These are phyloP conservation scores for Ogataea neopini DNA, from an alignment of 805 yeast species.

Conservation along the genomic window DNA sequence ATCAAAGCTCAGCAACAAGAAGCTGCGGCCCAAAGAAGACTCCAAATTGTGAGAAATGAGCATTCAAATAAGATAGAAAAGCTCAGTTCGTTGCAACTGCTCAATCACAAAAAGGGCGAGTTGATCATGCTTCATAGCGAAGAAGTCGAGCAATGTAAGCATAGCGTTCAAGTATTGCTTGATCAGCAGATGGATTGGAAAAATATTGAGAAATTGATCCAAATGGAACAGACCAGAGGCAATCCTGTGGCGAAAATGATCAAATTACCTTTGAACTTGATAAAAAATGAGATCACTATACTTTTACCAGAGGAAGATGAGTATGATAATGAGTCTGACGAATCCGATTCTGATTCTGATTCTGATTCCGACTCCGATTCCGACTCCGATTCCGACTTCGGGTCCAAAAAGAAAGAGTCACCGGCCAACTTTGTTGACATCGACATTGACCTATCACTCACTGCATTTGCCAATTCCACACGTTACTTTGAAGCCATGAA, in stretches of 20 bases:
- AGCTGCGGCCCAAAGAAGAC: constrained; percentile 68
- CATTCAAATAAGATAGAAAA: constrained; percentile 69
- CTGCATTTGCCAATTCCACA: constrained; percentile 89
- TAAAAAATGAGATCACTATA: constrained; percentile 64
- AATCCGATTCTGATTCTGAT: constrained; percentile 35
- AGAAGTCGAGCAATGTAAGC: constrained; percentile 68
- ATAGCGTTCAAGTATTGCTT: constrained; percentile 62
- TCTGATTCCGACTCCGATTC: constrained; percentile 37
- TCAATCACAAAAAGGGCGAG: constrained; percentile 69
- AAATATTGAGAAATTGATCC: constrained; percentile 74
- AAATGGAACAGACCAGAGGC: constrained; percentile 65
- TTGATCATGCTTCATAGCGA: constrained; percentile 69
- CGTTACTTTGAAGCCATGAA: constrained; percentile 77
- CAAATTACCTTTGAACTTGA: constrained; percentile 66
- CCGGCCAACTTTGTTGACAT: constrained; percentile 43
- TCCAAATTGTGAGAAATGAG: constrained; percentile 74
- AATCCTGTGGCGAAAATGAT: constrained; percentile 65
- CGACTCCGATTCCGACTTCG: constrained; percentile 33
- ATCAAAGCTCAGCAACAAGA: constrained; percentile 75
- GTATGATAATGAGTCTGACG: constrained; percentile 33
- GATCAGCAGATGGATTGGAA: constrained; percentile 94
- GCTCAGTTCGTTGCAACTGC: constrained; percentile 59
- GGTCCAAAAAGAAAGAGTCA: constrained; percentile 13
- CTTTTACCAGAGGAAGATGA: constrained; percentile 45
- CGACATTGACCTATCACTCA: constrained; percentile 63